Conservation (phyloP, 2,329 filamentous ascomycete genomes). For the Neophaeococcomyces aloes region DNA sequence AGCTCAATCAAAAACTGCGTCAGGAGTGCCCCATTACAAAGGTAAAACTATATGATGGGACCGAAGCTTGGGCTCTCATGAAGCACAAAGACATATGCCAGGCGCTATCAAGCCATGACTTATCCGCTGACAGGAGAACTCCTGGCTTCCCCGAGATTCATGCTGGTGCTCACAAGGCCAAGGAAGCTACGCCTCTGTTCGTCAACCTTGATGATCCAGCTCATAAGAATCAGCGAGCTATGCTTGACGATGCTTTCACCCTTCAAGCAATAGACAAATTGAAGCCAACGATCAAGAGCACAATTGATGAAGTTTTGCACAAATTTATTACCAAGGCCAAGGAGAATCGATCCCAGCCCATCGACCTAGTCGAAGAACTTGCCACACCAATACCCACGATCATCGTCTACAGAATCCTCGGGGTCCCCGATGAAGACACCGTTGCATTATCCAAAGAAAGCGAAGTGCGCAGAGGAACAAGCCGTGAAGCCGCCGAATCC, state of each 20-base stretch:
- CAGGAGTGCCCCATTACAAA: neutral
- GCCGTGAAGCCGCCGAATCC: neutral
- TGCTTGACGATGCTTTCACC: neutral
- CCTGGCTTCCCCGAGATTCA: neutral
- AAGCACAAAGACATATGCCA: conserved; percentile 40
- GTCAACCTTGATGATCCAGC: neutral
- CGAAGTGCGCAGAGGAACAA: neutral
- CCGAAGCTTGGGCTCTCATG: conserved; percentile 38
- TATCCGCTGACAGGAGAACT: conserved; percentile 16
- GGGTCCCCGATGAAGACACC: neutral
- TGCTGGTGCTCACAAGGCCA: neutral
- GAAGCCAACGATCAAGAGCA: neutral
- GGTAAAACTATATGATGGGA: conserved; percentile 40
- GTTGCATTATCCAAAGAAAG: neutral
- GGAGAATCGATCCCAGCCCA: no score
- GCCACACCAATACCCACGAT: neutral
- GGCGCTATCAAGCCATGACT: conserved; percentile 36
- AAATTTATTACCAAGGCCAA: neutral
- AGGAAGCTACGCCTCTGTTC: neutral
- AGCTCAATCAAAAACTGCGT: no score
- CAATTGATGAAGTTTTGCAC: neutral
- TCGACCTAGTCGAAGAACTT: neutral
- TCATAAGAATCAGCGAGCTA: neutral
- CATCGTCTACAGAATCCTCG: neutral
- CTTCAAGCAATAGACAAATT: neutral